Percentiles rank a stretch among this genome's conserved stretches.
Conservation (phyloP, 148 eudicot genomes). For the Selenicereus undatus region DNA sequence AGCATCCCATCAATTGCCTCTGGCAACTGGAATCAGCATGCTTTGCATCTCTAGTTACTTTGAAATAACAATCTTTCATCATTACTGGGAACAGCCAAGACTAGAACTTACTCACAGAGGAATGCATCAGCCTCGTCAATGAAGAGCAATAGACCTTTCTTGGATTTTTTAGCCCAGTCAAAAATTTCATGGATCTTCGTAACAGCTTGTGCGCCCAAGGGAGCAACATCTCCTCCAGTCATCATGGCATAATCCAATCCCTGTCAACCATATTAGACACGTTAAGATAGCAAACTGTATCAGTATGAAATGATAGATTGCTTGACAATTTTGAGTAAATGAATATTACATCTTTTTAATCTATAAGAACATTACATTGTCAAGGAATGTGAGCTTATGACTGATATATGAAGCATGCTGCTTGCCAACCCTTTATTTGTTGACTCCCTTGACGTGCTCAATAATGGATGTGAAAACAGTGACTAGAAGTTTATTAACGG, state of each 20-base stretch:
- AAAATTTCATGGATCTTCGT: constrained; percentile 96
- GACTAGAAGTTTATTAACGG: no score
- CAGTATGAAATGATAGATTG: neutral
- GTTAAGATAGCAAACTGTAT: constrained; percentile 13
- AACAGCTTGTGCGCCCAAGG: constrained; percentile 92
- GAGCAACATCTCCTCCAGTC: constrained; percentile 99
- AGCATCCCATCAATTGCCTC: no score
- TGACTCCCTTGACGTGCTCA: no score
- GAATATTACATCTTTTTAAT: neutral
- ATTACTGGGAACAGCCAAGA: neutral
- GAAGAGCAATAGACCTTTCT: constrained; percentile 79
- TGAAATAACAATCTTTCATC: neutral
- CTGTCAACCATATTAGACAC: constrained; percentile 31
- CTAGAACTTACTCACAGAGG: constrained; percentile 81
- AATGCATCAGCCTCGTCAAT: constrained; percentile 99
- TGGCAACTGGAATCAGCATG: neutral
- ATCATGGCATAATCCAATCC: constrained; percentile 99
- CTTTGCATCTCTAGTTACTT: no score
- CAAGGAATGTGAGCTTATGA: neutral
- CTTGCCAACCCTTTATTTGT: no score
- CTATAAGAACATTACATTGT: constrained; percentile 3
- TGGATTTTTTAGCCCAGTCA: constrained; percentile 95
- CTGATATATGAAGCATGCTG: no score
- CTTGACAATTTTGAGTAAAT: neutral
- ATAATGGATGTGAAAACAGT: no score